Evolutionary conservation across 805 yeast genomes (phyloP), one percentile per base, ranked within the genome.

Genomic region (Lipomyces sp.): DNA sequence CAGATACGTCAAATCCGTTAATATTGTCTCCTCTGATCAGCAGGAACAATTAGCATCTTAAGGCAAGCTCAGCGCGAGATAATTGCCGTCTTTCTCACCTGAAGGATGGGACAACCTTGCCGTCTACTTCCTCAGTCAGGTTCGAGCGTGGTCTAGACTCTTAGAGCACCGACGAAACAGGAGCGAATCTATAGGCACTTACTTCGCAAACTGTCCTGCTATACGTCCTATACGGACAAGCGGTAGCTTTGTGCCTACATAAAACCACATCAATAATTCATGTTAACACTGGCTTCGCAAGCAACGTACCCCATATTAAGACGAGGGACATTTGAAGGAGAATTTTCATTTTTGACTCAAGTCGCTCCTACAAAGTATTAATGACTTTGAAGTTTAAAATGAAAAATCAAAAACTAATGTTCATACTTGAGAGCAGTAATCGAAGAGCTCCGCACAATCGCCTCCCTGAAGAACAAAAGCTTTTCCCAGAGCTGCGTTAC

Each of bases 401-500:
- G 15, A 10, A n/a, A 29, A 32, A n/a, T n/a, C 24, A 24, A 24
- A 51, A 51, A 24, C 15, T 1, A 51, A 29, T 32, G 30, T 5
- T 15, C 13, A n/a, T 18, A 67, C 69, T 51, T 71, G 74, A 5
- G 73, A 58, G 73, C 83, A 80, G 71, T 80, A 80, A 66, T 80
- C 82, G 63, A 80, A 80, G 57, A 80, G 72, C 69, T 80, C 83
- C 11, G 83, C 83, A 60, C 83, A 80, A 70, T 80, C 83, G 4
- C 83, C 83, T 13, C 83, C 83, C 63, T 80, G 83, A 29, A 80
- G 74, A 39, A 80, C 77, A 63, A 80, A 80, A n/a, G 81, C 81
- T 66, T 78, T 77, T 15, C 83, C 83, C 3, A 77, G 75, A 2
- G 82, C 80, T 1, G 82, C 83, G 59, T 78, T 78, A 15, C 75